These are phyloP conservation scores for Scleroderma bovista DNA, from an alignment of 768 basidiomycete species.

Conservation along the genomic window DNA sequence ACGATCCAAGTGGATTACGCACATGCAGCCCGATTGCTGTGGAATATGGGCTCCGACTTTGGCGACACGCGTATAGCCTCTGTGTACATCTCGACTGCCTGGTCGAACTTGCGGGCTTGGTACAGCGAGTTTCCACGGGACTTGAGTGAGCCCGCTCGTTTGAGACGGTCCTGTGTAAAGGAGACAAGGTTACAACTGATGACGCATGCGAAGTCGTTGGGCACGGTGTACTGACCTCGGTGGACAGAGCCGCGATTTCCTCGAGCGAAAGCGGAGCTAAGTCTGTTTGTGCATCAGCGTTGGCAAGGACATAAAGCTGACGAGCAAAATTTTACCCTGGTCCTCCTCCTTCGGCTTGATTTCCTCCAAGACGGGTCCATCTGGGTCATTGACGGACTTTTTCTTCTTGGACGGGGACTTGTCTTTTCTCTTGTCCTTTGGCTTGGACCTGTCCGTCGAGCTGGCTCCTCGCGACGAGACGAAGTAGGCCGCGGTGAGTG, in stretches of 20 bases:
- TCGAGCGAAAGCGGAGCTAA: conserved; percentile 44
- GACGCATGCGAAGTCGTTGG: not conserved
- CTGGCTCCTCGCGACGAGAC: conserved; percentile 27
- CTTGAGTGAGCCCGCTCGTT: conserved; percentile 60
- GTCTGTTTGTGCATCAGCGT: conserved; percentile 26
- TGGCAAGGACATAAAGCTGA: conserved; percentile 1
- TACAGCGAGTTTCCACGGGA: conserved; percentile 69
- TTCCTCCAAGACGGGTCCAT: conserved; percentile 83
- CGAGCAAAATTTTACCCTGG: conserved; percentile 21
- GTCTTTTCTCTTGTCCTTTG: conserved; percentile 43
- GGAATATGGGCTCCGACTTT: conserved; percentile 87
- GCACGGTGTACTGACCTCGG: conserved; percentile 40
- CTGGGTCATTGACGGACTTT: conserved; percentile 48
- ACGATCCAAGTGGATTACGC: conserved; percentile 23
- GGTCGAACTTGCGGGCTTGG: conserved; percentile 50
- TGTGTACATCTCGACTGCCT: conserved; percentile 64
- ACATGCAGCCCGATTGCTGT: conserved; percentile 97
- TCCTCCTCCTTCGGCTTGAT: conserved; percentile 40
- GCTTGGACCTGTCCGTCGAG: conserved; percentile 39
- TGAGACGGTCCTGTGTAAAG: conserved; percentile 51
- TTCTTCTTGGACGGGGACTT: conserved; percentile 47
- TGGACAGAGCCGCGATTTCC: conserved; percentile 51
- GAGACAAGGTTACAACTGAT: conserved; percentile 5
- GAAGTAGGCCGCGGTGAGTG: conserved; percentile 72
- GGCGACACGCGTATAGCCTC: conserved; percentile 70